Conservation (phyloP, 768 basidiomycete genomes). For the Trametes villosa region DNA sequence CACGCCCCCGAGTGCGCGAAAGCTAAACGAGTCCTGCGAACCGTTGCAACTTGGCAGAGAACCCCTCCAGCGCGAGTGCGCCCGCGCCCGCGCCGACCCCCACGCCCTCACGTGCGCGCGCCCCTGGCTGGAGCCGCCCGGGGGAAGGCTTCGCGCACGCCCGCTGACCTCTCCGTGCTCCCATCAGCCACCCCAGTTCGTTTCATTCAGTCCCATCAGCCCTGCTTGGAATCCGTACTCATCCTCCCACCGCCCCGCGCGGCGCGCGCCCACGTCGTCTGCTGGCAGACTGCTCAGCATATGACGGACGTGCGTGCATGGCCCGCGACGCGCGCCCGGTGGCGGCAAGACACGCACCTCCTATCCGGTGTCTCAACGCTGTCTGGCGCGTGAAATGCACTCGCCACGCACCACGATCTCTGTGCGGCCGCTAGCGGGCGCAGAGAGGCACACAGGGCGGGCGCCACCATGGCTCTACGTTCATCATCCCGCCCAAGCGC, state of each 20-base stretch:
- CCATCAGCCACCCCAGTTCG: not conserved
- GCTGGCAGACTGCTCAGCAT: not conserved
- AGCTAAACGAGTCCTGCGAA: too few species aligned
- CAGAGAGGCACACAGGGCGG: not conserved
- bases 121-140: not conserved
- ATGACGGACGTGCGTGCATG: not conserved
- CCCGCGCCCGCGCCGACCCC: not conserved
- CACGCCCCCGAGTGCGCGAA: not conserved
- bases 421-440: not conserved
- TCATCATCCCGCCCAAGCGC: not conserved
- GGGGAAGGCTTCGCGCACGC: not conserved
- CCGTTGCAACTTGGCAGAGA: not conserved
- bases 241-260: not conserved
- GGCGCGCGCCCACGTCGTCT: not conserved
- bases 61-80: not conserved
- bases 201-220: not conserved
- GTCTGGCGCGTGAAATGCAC: slow-evolving; percentile 2
- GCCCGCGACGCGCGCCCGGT: not conserved
- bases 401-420: not conserved
- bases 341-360: slow-evolving; percentile 13
- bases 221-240: not conserved
- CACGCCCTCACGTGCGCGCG: slow-evolving; percentile 3
- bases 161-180: not conserved
- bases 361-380: slow-evolving; percentile 10
- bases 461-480: not conserved